phyloP scores from a whole-genome alignment of 768 basidiomycete genomes.

The Pluteus cervinus region DNA sequence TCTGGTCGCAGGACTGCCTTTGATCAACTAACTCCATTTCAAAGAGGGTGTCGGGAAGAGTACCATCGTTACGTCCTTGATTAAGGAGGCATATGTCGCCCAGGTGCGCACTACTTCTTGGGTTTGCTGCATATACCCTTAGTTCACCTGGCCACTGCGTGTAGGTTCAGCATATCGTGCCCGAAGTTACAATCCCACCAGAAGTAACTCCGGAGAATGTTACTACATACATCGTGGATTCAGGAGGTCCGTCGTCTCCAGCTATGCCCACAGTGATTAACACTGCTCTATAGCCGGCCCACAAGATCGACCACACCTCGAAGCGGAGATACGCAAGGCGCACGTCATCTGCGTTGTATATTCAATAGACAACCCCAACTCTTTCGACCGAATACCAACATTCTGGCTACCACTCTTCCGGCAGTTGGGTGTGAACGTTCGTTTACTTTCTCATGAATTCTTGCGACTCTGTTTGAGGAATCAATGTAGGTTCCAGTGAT shows the following conservation, averaged over 20 bases:
- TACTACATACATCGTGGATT: constrained; percentile 96
- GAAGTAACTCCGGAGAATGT: constrained; percentile 97
- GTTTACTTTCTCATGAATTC: constrained; percentile 10
- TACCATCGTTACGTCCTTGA: constrained; percentile 93
- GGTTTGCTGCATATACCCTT: background rate
- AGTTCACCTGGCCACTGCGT: background rate
- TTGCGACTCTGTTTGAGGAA: background rate
- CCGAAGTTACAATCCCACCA: constrained; percentile 96
- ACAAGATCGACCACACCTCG: constrained; percentile 81
- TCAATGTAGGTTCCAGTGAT: constrained; percentile 82
- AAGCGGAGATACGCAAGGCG: constrained; percentile 93
- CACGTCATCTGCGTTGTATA: constrained; percentile 99
- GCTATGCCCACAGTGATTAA: constrained; percentile 5
- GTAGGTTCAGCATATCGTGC: constrained; percentile 91
- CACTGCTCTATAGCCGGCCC: constrained; percentile 58
- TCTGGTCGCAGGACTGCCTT: constrained; percentile 4
- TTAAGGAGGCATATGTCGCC: constrained; percentile 90
- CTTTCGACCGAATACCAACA: constrained; percentile 96
- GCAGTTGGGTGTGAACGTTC: constrained; percentile 90
- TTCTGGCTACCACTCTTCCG: constrained; percentile 97
- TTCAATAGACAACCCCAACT: constrained; percentile 92
- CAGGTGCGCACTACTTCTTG: constrained; percentile 46
- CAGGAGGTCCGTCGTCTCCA: constrained; percentile 65
- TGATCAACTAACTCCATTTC: constrained; percentile 12
- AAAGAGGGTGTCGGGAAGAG: constrained; percentile 99